These are phyloP conservation scores for Vigna nakashimae DNA, from an alignment of 306 rosid genomes.

Conservation along the genomic window DNA sequence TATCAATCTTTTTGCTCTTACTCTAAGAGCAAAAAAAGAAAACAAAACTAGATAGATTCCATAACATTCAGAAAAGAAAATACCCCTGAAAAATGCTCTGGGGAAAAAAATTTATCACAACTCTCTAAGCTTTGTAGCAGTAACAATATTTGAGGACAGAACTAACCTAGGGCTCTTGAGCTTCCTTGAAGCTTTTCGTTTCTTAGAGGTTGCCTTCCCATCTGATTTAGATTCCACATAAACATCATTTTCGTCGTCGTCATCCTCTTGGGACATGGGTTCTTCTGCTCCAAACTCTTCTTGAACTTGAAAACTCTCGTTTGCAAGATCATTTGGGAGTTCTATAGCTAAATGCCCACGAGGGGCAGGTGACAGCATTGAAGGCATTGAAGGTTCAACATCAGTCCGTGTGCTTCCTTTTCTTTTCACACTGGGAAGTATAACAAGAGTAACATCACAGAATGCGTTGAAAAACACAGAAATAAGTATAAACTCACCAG, in stretches of 20 bases:
- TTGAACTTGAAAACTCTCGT: slow-evolving; percentile 60
- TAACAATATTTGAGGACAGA: slow-evolving; percentile 8
- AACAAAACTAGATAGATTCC: slow-evolving; percentile 33
- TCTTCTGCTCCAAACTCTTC: slow-evolving; percentile 57
- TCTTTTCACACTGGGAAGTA: slow-evolving; percentile 63
- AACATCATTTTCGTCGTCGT: slow-evolving; percentile 48
- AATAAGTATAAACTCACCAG: slow-evolving; percentile 55
- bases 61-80: slow-evolving; percentile 22
- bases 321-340: slow-evolving; percentile 66
- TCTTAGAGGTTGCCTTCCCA: slow-evolving; percentile 55
- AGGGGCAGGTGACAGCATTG: slow-evolving; percentile 40
- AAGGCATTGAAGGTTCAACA: slow-evolving; percentile 48
- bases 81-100: background rate
- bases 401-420: slow-evolving; percentile 51
- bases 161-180: slow-evolving; percentile 70
- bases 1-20: slow-evolving; percentile 4
- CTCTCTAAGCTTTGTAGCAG: background rate
- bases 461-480: background rate
- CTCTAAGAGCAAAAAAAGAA: background rate
- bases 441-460: background rate
- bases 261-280: slow-evolving; percentile 48
- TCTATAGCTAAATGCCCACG: slow-evolving; percentile 45
- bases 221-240: slow-evolving; percentile 45
- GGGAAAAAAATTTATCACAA: background rate
- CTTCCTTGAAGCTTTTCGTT: slow-evolving; percentile 75